Evolutionary conservation across 257 asterid genomes (phyloP).

Genomic region (Nicotiana benthamiana): DNA sequence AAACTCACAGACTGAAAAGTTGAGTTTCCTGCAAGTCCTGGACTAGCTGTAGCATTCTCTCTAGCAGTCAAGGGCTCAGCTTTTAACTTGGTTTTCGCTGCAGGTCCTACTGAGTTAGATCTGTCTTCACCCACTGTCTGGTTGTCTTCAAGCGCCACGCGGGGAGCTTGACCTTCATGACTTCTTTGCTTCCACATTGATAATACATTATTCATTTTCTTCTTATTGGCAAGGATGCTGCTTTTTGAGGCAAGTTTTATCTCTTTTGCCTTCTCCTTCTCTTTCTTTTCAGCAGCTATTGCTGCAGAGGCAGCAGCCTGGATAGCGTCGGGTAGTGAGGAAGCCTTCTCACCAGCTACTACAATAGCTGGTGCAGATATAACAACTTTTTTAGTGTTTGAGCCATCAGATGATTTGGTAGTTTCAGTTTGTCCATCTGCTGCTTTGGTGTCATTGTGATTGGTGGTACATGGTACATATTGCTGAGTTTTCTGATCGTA

Average conservation of each 20-base stretch:
- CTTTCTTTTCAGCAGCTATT: slow-evolving; percentile 94
- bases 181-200: slow-evolving; percentile 98
- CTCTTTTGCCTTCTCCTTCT: slow-evolving; percentile 81
- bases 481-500: slow-evolving; percentile 77
- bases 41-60: slow-evolving; percentile 29
- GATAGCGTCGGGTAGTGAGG: slow-evolving; percentile 87
- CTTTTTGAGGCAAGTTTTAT: slow-evolving; percentile 85
- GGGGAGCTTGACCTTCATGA: slow-evolving; percentile 90
- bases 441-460: slow-evolving; percentile 55
- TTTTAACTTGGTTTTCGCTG: slow-evolving; percentile 48
- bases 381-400: slow-evolving; percentile 54
- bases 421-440: slow-evolving; percentile 51
- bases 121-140: slow-evolving; percentile 48
- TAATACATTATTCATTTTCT: slow-evolving; percentile 93
- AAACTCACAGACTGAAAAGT: slow-evolving; percentile 31
- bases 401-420: slow-evolving; percentile 41
- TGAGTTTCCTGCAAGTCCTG: slow-evolving; percentile 31
- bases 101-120: slow-evolving; percentile 36
- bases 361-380: slow-evolving; percentile 98
- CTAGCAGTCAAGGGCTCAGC: slow-evolving; percentile 31
- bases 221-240: slow-evolving; percentile 89
- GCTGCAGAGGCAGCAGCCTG: slow-evolving; percentile 99
- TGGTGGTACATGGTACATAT: slow-evolving; percentile 66
- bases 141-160: slow-evolving; percentile 63
- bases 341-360: slow-evolving; percentile 58